Base-by-base conservation (phyloP, 2,329 filamentous ascomycete species). In the Blumeria graminis region DNA sequence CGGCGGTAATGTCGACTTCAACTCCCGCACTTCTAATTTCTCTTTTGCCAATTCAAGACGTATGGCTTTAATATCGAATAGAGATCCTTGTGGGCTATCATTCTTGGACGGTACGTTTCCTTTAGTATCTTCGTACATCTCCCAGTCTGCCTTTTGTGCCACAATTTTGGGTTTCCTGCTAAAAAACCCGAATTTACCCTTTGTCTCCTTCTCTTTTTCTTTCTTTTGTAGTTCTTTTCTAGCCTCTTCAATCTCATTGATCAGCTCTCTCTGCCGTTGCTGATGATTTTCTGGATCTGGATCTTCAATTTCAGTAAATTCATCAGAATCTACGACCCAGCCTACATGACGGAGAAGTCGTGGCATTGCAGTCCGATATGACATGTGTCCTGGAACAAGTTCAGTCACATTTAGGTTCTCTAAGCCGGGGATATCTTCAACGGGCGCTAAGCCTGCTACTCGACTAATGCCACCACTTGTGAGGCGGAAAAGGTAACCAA, bases 21-120 rank as follows among this genome's bases (percentile, higher is more conserved):
- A 77, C 69, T 96, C 86, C 65, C 80, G 82, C 61, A 93, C 80
- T 67, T 78, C 73, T 51, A 81, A 68, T 63, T 63, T 61, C 46
- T 68, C 63, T 46, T 58, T 66, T 39, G 86, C 86, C 36, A 98
- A 72, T 64, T 93, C 86, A 9, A 86, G 82, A 53, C 86, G 77
- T 61, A 98, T 96, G 11, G 92, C 92, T 63, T 98, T 92, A 51
- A 98, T 80, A 64, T 98, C 92, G 64, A 98, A 98, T 50, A 98
- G 74, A 8, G 96, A 83, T 13, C 65, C 63, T 34, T 66, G 60
- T 13, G 11, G 39, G 6, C 34, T 38, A 7, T 38, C 35, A 28
- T 28, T 28, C 22, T 28, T 28, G 22, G 22, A 28, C 22, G 56
- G 55, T 11, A 57, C 45, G 1, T 77, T 77, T 45, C 72, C 71